Conservation (phyloP, 2,329 filamentous ascomycete species). For the Colletotrichum lentis region DNA sequence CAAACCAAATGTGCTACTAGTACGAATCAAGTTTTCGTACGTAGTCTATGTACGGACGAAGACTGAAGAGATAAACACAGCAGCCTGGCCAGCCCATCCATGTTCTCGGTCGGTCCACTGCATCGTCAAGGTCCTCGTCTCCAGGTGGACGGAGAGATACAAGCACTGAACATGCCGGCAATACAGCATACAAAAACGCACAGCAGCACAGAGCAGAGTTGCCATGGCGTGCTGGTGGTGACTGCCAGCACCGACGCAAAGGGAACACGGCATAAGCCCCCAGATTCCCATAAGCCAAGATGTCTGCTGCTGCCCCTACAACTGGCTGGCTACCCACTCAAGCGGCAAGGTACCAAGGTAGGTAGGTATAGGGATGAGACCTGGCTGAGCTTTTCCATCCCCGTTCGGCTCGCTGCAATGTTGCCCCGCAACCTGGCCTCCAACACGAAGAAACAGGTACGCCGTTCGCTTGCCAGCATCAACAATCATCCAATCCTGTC, state of each 20-base stretch:
- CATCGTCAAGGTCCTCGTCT: constrained; percentile 6
- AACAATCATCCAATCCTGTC: constrained; percentile 16
- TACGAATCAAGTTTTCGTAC: too few relatives aligned
- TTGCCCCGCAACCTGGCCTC: background rate
- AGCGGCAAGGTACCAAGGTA: too few relatives aligned
- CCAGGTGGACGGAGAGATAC: background rate
- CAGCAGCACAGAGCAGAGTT: background rate
- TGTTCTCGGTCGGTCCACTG: background rate
- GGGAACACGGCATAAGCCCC: constrained; percentile 14
- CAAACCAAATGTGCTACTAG: too few relatives aligned
- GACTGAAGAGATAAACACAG: background rate
- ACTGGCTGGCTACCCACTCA: too few relatives aligned
- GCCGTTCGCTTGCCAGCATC: constrained; percentile 10
- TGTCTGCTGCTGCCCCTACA: background rate
- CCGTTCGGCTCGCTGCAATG: background rate
- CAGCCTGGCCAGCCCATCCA: background rate
- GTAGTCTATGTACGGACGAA: background rate
- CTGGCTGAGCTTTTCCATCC: constrained; percentile 14
- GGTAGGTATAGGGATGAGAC: background rate
- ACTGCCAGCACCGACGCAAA: constrained; percentile 4
- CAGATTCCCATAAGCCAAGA: background rate
- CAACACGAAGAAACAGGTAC: background rate
- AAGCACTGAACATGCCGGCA: background rate
- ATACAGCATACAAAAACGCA: background rate
- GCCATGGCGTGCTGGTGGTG: too few relatives aligned